These are phyloP conservation scores for Mariannaea elegans DNA, from an alignment of 2,329 filamentous ascomycete genomes.

Conservation along the genomic window DNA sequence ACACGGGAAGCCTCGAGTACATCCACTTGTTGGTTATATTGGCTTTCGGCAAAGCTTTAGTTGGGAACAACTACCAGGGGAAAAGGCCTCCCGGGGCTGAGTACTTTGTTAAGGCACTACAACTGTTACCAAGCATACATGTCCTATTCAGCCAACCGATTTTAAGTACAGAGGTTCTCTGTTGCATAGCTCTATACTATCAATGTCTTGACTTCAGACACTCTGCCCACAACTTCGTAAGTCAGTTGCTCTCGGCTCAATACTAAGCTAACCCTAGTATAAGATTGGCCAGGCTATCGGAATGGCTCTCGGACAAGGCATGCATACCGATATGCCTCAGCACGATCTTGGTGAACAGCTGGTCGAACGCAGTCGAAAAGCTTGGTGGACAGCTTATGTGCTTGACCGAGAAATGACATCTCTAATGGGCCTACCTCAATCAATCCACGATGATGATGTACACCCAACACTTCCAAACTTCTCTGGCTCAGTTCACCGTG, in stretches of 20 bases:
- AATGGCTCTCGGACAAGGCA: constrained; percentile 57
- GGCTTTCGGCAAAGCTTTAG: constrained; percentile 64
- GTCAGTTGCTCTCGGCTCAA: constrained; percentile 1
- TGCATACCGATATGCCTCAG: constrained; percentile 61
- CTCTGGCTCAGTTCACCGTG: constrained; percentile 37
- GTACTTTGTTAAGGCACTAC: constrained; percentile 55
- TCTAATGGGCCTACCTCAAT: constrained; percentile 60
- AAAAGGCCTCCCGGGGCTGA: constrained; percentile 56
- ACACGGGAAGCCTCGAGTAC: constrained; percentile 53
- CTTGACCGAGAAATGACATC: constrained; percentile 63
- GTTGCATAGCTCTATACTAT: constrained; percentile 61
- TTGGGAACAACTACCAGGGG: constrained; percentile 48
- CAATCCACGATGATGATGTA: constrained; percentile 60
- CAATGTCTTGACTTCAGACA: constrained; percentile 59
- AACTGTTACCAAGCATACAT: constrained; percentile 52
- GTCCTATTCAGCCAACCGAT: constrained; percentile 53
- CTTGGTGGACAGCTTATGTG: constrained; percentile 65
- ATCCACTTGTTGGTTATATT: constrained; percentile 63
- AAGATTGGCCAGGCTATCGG: constrained; percentile 62
- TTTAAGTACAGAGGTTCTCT: constrained; percentile 58
- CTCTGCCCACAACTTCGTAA: constrained; percentile 56
- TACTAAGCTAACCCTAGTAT: not conserved
- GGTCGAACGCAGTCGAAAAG: constrained; percentile 56
- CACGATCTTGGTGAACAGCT: constrained; percentile 50
- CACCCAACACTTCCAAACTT: constrained; percentile 49